A percentile compares a stretch with the other conserved stretches of the same genome.
These are phyloP conservation scores for Vanilla planifolia DNA, from an alignment of 106 monocot genomes.

Conservation along the genomic window DNA sequence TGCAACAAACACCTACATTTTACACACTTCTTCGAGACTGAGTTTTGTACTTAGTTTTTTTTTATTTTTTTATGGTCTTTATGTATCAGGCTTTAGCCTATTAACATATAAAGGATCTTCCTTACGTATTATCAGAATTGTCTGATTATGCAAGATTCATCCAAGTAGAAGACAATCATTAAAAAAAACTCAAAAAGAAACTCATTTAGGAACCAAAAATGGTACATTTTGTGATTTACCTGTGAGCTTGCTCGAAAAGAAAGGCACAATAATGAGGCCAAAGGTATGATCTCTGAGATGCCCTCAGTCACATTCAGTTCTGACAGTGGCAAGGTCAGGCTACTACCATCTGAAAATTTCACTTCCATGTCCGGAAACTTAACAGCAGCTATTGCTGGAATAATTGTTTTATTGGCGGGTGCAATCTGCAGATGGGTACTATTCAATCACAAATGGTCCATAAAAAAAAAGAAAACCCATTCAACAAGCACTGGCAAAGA, in stretches of 20 bases:
- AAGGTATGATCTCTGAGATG: constrained; percentile 15
- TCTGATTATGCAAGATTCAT: no score
- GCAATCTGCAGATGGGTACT: constrained; percentile 56
- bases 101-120: no score
- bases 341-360: constrained; percentile 42
- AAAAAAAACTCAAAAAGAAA: no score
- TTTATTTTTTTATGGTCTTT: no score
- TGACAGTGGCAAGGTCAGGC: constrained; percentile 37
- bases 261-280: constrained; percentile 61
- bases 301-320: constrained; percentile 13
- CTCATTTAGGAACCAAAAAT: no score
- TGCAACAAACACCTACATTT: no score
- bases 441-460: constrained; percentile 11
- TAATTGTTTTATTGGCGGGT: constrained; percentile 73
- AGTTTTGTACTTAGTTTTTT: no score
- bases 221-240: constrained; percentile 32
- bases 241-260: constrained; percentile 96
- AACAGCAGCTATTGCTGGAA: constrained; percentile 46
- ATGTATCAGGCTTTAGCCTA: no score
- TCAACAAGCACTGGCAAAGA: not conserved
- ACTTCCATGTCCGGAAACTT: constrained; percentile 79
- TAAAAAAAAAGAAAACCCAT: not conserved
- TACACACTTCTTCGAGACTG: no score
- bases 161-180: no score
- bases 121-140: no score